Percentiles rank a stretch among this genome's conserved stretches.
Evolutionary conservation across 2,329 filamentous ascomycete genomes (phyloP).

Genomic region (Dactylonectria estremocensis): DNA sequence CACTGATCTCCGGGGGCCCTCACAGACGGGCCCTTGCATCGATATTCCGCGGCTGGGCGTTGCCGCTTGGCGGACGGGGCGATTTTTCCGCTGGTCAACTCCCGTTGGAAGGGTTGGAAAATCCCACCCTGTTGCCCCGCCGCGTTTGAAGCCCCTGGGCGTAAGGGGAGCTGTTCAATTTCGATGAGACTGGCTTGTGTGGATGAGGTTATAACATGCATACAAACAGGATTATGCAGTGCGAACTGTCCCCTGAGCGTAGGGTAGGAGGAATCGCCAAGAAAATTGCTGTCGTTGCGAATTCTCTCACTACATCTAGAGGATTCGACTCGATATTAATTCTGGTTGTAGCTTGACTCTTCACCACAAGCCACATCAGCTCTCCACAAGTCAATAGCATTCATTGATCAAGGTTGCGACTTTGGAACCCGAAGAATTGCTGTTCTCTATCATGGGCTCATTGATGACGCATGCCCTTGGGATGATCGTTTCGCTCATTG

Average conservation of each 20-base stretch:
- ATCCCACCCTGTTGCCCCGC: conserved; percentile 15
- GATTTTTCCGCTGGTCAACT: conserved; percentile 38
- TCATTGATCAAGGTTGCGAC: neutral
- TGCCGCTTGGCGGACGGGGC: conserved; percentile 26
- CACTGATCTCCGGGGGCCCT: no score
- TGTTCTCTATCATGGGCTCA: neutral
- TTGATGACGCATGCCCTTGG: neutral
- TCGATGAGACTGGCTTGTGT: conserved; percentile 7
- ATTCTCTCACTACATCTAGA: neutral
- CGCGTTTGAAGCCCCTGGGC: conserved; percentile 33
- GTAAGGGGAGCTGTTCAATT: conserved; percentile 15
- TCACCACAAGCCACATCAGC: conserved; percentile 2
- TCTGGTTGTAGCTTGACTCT: neutral
- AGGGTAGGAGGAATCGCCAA: neutral
- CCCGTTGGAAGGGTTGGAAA: neutral
- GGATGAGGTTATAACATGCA: neutral
- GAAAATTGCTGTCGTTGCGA: neutral
- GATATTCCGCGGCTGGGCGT: conserved; percentile 11
- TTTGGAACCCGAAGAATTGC: neutral
- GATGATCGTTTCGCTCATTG: neutral
- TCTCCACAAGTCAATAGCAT: conserved; percentile 5
- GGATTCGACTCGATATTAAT: neutral
- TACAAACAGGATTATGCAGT: neutral
- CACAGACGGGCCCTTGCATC: neutral
- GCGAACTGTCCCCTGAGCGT: neutral